A percentile compares a stretch with the other conserved stretches of the same genome.
Conservation (phyloP, 2,329 filamentous ascomycete species). For the Hypoxylon sp. region DNA sequence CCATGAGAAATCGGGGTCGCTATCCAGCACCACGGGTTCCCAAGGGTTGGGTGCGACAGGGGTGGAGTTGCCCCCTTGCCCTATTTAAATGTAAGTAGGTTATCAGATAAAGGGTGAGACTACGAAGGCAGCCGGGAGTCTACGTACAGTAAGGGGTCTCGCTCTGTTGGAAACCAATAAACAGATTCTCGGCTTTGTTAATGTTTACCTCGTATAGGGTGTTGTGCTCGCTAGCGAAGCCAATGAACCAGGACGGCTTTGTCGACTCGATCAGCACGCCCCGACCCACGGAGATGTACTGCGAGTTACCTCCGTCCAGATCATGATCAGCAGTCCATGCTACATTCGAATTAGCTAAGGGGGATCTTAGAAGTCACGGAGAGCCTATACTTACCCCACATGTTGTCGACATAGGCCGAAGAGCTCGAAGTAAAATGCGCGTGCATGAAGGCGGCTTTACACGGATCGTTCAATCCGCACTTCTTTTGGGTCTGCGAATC, state of each 20-base stretch:
- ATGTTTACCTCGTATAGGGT: slow-evolving; percentile 69
- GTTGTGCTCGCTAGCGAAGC: slow-evolving; percentile 66
- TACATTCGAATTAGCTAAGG: slow-evolving; percentile 18
- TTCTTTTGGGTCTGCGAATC: slow-evolving; percentile 57
- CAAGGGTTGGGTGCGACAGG: slow-evolving; percentile 26
- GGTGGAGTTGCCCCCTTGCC: slow-evolving; percentile 33
- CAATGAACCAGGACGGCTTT: slow-evolving; percentile 67
- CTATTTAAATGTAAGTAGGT: slow-evolving; percentile 4
- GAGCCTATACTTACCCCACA: slow-evolving; percentile 62
- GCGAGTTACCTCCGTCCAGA: slow-evolving; percentile 60
- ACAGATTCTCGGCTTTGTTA: slow-evolving; percentile 61
- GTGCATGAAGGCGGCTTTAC: slow-evolving; percentile 64
- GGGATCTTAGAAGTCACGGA: slow-evolving; percentile 6
- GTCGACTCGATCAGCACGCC: slow-evolving; percentile 64
- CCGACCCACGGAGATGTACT: slow-evolving; percentile 63
- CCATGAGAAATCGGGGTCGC: slow-evolving; percentile 46
- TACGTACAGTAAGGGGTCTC: slow-evolving; percentile 61
- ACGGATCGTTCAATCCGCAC: slow-evolving; percentile 56
- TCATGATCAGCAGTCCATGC: slow-evolving; percentile 64
- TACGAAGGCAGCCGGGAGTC: background rate
- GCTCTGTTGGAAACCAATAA: slow-evolving; percentile 62
- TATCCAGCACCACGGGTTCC: slow-evolving; percentile 25
- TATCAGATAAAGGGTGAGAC: background rate
- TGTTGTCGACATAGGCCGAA: slow-evolving; percentile 68
- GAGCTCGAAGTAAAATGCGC: slow-evolving; percentile 64